Evolutionary conservation across 106 monocot species (phyloP), one percentile per base, ranked within the genome.

Genomic region (Dactylorhiza incarnata): DNA sequence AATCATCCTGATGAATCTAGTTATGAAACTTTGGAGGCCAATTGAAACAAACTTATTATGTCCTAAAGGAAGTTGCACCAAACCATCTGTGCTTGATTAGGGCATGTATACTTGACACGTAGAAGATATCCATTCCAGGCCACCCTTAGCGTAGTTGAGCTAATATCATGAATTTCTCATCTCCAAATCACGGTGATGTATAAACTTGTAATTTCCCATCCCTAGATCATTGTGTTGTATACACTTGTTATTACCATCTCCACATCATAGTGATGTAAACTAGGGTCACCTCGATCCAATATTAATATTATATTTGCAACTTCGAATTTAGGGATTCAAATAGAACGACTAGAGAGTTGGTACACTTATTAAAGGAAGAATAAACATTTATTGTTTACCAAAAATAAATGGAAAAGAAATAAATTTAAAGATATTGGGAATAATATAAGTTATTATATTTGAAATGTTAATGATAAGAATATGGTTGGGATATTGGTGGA

Each of bases 1-100:
- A 23, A 59, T 59, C 20, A 59, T 59, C 7, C 22, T 59, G 54
- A 54, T 16, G 54, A 14, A n/a, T n/a, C 5, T 54, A 15, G 15
- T 54, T 54, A 54, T 54, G 54, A 54, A 54, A 54, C 54, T 54
- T 54, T 54, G 54, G 54, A 54, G n/a, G 54, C 54, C 54, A 16
- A n/a, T n/a, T 54, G 14, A 54, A 14, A 54, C 54, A 54, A 54
- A 54, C 11, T 17, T 14, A 15, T 54, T 54, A n/a, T n/a, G 54
- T 54, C 54, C n/a, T 54, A 54, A 16, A n/a, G 54, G 17, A 54
- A 54, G 54, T 15, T 54, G 54, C 54, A 54, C 54, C 54, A 54
- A 15, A 54, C 14, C n/a, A 54, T 54, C 15, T n/a, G n/a, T 54
- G 14, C 54, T 54, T 54, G 54, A 54, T 54, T 54, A 16, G 54